Percentiles rank a stretch among this genome's conserved stretches.
phyloP scores from a whole-genome alignment of 1,139 yeast species.

The Hyphopichia fennica region DNA sequence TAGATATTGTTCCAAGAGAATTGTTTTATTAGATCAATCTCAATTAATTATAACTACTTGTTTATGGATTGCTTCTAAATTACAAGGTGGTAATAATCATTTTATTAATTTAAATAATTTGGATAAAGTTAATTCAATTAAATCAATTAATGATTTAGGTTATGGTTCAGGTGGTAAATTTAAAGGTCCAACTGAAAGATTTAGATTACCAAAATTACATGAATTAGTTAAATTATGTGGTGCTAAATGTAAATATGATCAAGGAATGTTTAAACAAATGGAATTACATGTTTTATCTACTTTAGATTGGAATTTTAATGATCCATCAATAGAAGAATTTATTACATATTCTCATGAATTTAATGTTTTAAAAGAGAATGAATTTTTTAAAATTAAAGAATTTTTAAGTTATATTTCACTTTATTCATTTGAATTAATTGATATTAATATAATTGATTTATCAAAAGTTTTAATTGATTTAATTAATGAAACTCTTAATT shows the following conservation, averaged over 20 bases:
- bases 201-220: constrained; percentile 61
- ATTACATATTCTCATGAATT: constrained; percentile 34
- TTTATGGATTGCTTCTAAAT: constrained; percentile 63
- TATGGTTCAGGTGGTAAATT: constrained; percentile 58
- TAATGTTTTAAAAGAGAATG: constrained; percentile 22
- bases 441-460: constrained; percentile 31
- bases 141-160: constrained; percentile 43
- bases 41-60: constrained; percentile 67
- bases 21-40: constrained; percentile 60
- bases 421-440: constrained; percentile 38
- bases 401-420: constrained; percentile 37
- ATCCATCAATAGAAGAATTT: constrained; percentile 58
- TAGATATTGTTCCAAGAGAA: constrained; percentile 64
- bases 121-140: constrained; percentile 28
- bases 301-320: constrained; percentile 60
- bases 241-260: constrained; percentile 55
- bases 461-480: constrained; percentile 37
- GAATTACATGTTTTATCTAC: constrained; percentile 56
- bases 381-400: constrained; percentile 40
- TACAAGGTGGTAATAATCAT: constrained; percentile 71
- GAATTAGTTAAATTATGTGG: constrained; percentile 66
- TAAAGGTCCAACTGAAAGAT: constrained; percentile 65
- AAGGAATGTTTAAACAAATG: constrained; percentile 60
- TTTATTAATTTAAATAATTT: constrained; percentile 49
- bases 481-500: constrained; percentile 32